Conservation (phyloP, 2,329 filamentous ascomycete genomes). For the Penicillium italicum region DNA sequence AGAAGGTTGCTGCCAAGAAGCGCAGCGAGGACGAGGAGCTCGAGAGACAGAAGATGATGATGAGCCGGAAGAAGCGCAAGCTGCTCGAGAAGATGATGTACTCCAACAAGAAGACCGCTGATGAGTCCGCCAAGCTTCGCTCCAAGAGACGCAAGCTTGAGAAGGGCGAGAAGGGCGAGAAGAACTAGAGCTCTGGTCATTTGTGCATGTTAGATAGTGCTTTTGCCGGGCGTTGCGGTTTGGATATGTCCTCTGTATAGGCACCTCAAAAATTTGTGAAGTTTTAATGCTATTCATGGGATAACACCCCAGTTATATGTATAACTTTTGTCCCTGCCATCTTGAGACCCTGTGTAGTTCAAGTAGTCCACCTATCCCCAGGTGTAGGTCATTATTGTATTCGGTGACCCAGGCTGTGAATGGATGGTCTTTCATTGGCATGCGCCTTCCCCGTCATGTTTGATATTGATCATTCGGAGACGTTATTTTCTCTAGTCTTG, state of each 20-base stretch:
- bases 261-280: constrained; percentile 26
- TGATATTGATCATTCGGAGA: background rate
- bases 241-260: constrained; percentile 28
- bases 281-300: constrained; percentile 11
- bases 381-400: too few relatives aligned
- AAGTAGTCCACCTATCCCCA: background rate
- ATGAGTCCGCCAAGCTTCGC: constrained; percentile 80
- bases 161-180: constrained; percentile 39
- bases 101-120: constrained; percentile 88
- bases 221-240: constrained; percentile 22
- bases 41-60: constrained; percentile 95
- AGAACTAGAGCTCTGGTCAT: constrained; percentile 5
- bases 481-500: background rate
- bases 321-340: background rate
- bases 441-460: background rate
- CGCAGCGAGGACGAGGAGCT: constrained; percentile 76
- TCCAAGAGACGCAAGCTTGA: constrained; percentile 89
- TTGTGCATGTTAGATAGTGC: constrained; percentile 16
- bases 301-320: constrained; percentile 3
- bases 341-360: background rate
- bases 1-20: constrained; percentile 65
- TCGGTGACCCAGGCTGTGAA: too few relatives aligned
- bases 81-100: constrained; percentile 96
- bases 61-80: constrained; percentile 96
- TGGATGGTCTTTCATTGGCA: background rate